Evolutionary conservation across 306 rosid species (phyloP).

Genomic region (Malus orientalis): DNA sequence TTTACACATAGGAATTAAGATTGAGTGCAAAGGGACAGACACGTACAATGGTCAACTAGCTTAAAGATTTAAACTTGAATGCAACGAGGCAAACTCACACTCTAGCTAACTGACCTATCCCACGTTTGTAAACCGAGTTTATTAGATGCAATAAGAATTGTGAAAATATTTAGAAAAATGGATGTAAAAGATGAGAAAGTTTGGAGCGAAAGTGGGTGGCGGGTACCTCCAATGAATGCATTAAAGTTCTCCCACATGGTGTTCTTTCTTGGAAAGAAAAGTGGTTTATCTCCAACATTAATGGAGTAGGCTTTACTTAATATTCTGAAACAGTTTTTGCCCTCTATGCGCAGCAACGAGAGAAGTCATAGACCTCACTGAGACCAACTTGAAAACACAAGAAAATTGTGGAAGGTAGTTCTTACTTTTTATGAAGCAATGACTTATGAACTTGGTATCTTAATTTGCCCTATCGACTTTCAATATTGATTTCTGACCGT

Average conservation of each 20-base stretch:
- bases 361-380: not conserved
- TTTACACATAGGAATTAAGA: too few species aligned
- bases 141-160: not conserved
- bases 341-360: not conserved
- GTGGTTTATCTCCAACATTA: constrained; percentile 28
- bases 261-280: constrained; percentile 7
- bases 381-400: not conserved
- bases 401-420: not conserved
- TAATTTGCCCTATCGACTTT: too few species aligned
- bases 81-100: too few species aligned
- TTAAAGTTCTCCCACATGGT: constrained; percentile 65
- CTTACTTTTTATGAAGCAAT: too few species aligned
- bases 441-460: too few species aligned
- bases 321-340: not conserved
- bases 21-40: too few species aligned
- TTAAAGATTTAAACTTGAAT: too few species aligned
- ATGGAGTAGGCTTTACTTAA: constrained; percentile 21
- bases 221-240: constrained; percentile 44
- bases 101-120: too few species aligned
- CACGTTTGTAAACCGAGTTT: not conserved
- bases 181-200: constrained; percentile 5
- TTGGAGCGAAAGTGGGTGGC: constrained; percentile 32
- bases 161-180: not conserved
- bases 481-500: too few species aligned
- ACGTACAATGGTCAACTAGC: too few species aligned